Conservation (phyloP, 2,329 filamentous ascomycete genomes). For the Phyllosticta capitalensis region DNA sequence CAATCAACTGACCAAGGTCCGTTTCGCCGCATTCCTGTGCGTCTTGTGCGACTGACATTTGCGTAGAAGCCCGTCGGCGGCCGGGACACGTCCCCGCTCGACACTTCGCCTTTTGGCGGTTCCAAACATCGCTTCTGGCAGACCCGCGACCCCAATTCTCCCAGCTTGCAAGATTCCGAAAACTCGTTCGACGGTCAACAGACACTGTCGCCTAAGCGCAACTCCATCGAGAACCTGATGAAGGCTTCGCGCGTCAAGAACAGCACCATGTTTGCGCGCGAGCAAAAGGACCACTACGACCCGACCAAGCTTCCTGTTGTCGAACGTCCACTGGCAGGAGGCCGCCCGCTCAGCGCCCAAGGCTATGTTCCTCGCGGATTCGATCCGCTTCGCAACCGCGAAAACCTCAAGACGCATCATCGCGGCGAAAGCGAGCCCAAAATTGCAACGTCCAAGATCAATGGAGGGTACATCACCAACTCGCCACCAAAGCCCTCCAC, state of each 20-base stretch:
- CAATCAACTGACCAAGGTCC: slow-evolving; percentile 65
- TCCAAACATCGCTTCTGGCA: slow-evolving; percentile 92
- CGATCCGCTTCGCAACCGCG: slow-evolving; percentile 31
- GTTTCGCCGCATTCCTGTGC: slow-evolving; percentile 17
- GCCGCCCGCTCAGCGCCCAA: slow-evolving; percentile 50
- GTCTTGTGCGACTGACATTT: slow-evolving; percentile 17
- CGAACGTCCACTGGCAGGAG: slow-evolving; percentile 68
- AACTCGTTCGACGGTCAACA: slow-evolving; percentile 55
- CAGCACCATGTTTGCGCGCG: slow-evolving; percentile 91
- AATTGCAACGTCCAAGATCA: slow-evolving; percentile 53
- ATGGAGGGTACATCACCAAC: slow-evolving; percentile 36
- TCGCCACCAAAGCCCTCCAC: slow-evolving; percentile 23
- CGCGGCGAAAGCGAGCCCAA: slow-evolving; percentile 50
- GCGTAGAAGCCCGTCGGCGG: slow-evolving; percentile 57
- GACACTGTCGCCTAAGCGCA: slow-evolving; percentile 64
- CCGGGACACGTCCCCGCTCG: slow-evolving; percentile 73
- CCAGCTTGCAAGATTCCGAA: slow-evolving; percentile 55
- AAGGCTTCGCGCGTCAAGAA: slow-evolving; percentile 93
- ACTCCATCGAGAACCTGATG: slow-evolving; percentile 92
- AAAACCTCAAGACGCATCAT: slow-evolving; percentile 25
- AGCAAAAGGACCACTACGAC: slow-evolving; percentile 89
- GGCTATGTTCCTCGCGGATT: slow-evolving; percentile 54
- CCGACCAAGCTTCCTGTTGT: slow-evolving; percentile 66
- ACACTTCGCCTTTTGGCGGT: slow-evolving; percentile 64
- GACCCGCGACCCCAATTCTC: slow-evolving; percentile 53